A percentile compares a stretch with the other conserved stretches of the same genome.
Conservation (phyloP, 2,329 filamentous ascomycete genomes). For the Chrysoporthe deuterocubensis region DNA sequence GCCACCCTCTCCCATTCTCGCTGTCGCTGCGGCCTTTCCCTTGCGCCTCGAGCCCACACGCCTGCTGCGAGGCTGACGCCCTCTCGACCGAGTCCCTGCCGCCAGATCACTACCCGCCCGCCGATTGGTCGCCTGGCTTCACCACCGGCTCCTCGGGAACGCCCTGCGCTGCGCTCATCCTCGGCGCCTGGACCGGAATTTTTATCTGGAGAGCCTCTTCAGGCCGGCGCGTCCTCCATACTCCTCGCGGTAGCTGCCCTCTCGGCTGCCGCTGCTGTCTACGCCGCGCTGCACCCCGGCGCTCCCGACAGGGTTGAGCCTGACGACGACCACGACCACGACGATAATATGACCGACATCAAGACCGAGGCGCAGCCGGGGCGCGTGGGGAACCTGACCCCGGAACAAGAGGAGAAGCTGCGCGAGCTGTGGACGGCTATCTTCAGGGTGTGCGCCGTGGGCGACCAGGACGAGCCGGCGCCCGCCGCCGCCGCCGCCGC, state of each 20-base stretch:
- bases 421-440: constrained; percentile 82
- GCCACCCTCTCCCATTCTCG: constrained; percentile 14
- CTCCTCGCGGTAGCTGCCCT: constrained; percentile 16
- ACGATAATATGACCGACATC: constrained; percentile 30
- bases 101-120: background rate
- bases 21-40: constrained; percentile 8
- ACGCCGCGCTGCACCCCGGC: constrained; percentile 8
- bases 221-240: constrained; percentile 20
- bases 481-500: constrained; percentile 39
- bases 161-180: background rate
- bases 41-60: constrained; percentile 13
- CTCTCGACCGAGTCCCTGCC: background rate
- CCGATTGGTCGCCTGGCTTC: background rate
- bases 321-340: constrained; percentile 12
- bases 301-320: background rate
- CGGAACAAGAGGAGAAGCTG: constrained; percentile 86
- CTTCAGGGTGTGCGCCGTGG: constrained; percentile 74
- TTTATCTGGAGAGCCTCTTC: constrained; percentile 10
- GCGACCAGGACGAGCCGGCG: constrained; percentile 38
- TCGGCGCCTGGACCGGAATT: background rate
- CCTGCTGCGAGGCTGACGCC: background rate
- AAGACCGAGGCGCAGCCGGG: constrained; percentile 60
- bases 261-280: constrained; percentile 12
- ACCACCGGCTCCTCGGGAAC: background rate
- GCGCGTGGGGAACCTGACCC: constrained; percentile 83